Evolutionary conservation across 345 rosid species (phyloP).

Genomic region (Populus euphratica): DNA sequence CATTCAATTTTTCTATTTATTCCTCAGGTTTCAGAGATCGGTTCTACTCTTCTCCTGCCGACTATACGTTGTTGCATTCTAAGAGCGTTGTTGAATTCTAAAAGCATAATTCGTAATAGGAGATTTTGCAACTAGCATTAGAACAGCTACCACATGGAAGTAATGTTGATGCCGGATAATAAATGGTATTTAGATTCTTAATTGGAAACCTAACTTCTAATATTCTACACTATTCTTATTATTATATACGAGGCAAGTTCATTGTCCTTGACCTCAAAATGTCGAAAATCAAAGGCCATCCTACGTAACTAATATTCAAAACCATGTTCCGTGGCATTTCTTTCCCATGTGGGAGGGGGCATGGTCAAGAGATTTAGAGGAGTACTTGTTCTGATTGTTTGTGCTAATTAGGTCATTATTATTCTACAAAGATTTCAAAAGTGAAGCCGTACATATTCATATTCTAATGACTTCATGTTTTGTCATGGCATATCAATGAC

Average conservation of each 20-base stretch:
- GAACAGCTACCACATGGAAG: neutral
- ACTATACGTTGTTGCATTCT: constrained; percentile 6
- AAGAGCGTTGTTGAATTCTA: neutral
- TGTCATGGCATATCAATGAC: neutral
- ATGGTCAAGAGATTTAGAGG: neutral
- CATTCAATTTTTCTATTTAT: neutral
- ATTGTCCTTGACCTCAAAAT: neutral
- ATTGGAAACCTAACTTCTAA: no score
- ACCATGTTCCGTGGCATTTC: neutral
- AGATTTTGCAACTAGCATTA: neutral
- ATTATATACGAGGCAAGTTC: neutral
- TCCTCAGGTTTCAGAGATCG: neutral
- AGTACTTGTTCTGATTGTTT: neutral
- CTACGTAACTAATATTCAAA: neutral
- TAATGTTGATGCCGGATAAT: neutral
- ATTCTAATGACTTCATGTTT: no score
- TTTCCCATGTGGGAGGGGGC: neutral
- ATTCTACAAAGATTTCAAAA: neutral
- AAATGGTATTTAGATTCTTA: no score
- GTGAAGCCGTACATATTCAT: neutral
- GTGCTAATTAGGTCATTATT: neutral
- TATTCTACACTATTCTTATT: neutral
- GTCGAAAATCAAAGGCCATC: neutral
- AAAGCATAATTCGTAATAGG: neutral
- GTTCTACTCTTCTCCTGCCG: neutral